Conservation (phyloP, 1,284 basidiomycete genomes). For the Tylopilus orsonianus region DNA sequence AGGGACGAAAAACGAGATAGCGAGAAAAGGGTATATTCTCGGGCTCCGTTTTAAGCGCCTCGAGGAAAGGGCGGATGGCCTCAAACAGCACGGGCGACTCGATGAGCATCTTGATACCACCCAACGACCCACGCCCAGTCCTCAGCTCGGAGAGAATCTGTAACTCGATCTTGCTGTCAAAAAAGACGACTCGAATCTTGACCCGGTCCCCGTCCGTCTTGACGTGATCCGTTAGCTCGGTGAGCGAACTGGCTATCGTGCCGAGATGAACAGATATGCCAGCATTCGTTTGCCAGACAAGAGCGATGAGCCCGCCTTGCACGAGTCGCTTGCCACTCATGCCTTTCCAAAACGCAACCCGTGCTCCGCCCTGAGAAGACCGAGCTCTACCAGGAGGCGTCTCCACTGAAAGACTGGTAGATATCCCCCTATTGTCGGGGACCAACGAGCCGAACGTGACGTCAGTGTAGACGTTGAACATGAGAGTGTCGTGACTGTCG, state of each 20-base stretch:
- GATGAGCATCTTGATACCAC: constrained; percentile 41
- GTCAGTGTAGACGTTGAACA: constrained; percentile 59
- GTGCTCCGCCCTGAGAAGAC: constrained; percentile 31
- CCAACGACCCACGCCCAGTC: constrained; percentile 5
- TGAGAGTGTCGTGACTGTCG: constrained; percentile 42
- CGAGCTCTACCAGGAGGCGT: constrained; percentile 56
- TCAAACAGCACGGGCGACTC: constrained; percentile 63
- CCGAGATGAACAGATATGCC: constrained; percentile 47
- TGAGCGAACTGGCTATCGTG: constrained; percentile 40
- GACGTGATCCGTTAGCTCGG: constrained; percentile 43
- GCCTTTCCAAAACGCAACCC: constrained; percentile 53
- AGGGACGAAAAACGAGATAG: constrained; percentile 47
- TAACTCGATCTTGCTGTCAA: constrained; percentile 48
- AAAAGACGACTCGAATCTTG: constrained; percentile 48
- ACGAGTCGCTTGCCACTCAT: constrained; percentile 52
- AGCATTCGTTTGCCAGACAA: constrained; percentile 42
- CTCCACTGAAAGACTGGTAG: constrained; percentile 43
- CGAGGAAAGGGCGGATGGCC: constrained; percentile 60
- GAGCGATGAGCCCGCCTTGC: constrained; percentile 55
- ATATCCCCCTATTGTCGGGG: constrained; percentile 50
- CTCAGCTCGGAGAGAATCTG: constrained; percentile 42
- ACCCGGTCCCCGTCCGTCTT: constrained; percentile 33
- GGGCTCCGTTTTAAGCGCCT: constrained; percentile 51
- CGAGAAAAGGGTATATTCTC: constrained; percentile 51
- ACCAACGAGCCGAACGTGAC: constrained; percentile 42